These are phyloP conservation scores for Colletotrichum sidae DNA, from an alignment of 2,329 filamentous ascomycete genomes.

Conservation along the genomic window DNA sequence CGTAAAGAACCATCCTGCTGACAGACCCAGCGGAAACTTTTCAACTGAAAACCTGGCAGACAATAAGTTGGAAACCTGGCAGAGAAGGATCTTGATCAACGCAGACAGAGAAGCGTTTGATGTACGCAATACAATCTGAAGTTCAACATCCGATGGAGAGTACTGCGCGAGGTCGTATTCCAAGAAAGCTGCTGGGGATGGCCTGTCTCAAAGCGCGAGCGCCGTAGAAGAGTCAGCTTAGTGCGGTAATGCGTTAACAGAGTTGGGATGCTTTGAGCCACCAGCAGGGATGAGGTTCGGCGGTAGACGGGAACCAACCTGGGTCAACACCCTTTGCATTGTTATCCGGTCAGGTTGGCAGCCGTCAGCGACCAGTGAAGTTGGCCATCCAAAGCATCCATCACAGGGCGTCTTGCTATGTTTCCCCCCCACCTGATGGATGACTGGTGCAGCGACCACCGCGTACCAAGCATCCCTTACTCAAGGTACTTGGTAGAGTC, in stretches of 20 bases:
- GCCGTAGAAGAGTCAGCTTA: slow-evolving; percentile 25
- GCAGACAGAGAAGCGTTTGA: background rate
- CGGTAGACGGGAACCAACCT: slow-evolving; percentile 22
- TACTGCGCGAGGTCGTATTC: slow-evolving; percentile 21
- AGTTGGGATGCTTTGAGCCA: slow-evolving; percentile 13
- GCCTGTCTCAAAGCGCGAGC: background rate
- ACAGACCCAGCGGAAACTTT: no score
- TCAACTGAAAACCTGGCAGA: no score
- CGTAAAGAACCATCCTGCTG: no score
- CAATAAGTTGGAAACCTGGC: no score
- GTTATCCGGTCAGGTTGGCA: slow-evolving; percentile 13
- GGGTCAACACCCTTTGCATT: background rate
- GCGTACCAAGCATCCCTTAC: slow-evolving; percentile 20
- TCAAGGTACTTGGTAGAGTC: no score
- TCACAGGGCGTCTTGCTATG: slow-evolving; percentile 12
- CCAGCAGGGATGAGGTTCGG: slow-evolving; percentile 21
- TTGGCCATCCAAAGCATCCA: background rate
- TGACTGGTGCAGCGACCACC: slow-evolving; percentile 22
- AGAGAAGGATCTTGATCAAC: no score
- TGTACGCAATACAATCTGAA: slow-evolving; percentile 10
- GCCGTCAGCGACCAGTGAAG: background rate
- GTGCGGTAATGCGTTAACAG: slow-evolving; percentile 11
- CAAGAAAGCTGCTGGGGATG: slow-evolving; percentile 17
- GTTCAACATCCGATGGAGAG: background rate
- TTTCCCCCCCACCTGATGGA: background rate